Evolutionary conservation across 768 basidiomycete genomes (phyloP).

Genomic region (Kwoniella mangroviensis): DNA sequence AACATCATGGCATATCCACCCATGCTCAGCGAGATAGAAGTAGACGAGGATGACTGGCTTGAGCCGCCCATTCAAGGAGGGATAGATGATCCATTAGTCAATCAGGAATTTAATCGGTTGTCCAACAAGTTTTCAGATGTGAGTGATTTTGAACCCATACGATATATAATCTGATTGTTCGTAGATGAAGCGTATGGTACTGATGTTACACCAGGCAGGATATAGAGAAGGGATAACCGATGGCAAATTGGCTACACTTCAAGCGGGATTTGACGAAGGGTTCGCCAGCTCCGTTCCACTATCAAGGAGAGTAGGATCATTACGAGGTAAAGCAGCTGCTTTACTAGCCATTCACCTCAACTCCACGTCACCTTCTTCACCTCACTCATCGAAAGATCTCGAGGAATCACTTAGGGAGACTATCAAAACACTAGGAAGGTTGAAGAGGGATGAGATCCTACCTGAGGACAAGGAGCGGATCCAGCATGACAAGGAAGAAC

Average conservation of each 20-base stretch:
- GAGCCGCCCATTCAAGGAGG: conserved; percentile 40
- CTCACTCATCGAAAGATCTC: neutral
- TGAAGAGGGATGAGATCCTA: conserved; percentile 73
- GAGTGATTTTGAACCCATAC: conserved; percentile 14
- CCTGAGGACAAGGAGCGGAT: conserved; percentile 79
- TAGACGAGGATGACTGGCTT: conserved; percentile 50
- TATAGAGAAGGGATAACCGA: conserved; percentile 96
- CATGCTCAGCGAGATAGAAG: neutral
- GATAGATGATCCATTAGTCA: conserved; percentile 42
- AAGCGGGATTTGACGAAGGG: conserved; percentile 86
- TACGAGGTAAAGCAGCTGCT: conserved; percentile 74
- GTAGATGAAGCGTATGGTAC: conserved; percentile 3
- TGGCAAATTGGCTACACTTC: conserved; percentile 84
- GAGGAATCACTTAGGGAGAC: conserved; percentile 62
- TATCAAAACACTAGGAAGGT: conserved; percentile 63
- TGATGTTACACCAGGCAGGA: conserved; percentile 67
- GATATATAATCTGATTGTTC: too few relatives aligned
- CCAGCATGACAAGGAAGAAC: conserved; percentile 66
- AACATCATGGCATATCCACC: conserved; percentile 16
- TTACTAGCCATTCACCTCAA: conserved; percentile 61
- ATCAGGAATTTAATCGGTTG: conserved; percentile 51
- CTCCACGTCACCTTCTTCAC: conserved; percentile 6
- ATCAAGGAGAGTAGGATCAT: conserved; percentile 74
- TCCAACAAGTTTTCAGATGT: conserved; percentile 54
- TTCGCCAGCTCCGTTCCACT: conserved; percentile 68